A percentile compares a stretch with the other conserved stretches of the same genome.
phyloP scores from a whole-genome alignment of 352 stramenopile species.

The Phytophthora pseudosyringae region DNA sequence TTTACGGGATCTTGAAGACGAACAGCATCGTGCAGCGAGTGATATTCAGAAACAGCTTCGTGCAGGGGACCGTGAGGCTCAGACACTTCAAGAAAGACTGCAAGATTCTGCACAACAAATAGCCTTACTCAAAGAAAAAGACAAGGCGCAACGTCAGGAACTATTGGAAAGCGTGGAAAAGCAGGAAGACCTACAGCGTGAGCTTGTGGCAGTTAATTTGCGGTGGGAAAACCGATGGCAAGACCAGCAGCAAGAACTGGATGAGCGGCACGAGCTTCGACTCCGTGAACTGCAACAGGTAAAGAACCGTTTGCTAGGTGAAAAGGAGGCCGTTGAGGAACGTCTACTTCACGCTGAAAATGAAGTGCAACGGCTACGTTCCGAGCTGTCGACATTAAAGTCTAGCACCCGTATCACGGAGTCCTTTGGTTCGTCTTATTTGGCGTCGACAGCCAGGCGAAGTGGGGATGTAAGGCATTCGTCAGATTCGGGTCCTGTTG shows the following conservation, averaged over 20 bases:
- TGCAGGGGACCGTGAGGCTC: slow-evolving; percentile 46
- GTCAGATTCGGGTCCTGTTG: slow-evolving; percentile 16
- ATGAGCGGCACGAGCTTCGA: slow-evolving; percentile 49
- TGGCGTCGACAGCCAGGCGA: slow-evolving; percentile 9
- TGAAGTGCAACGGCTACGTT: slow-evolving; percentile 59
- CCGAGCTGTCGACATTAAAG: slow-evolving; percentile 56
- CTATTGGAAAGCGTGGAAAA: slow-evolving; percentile 58
- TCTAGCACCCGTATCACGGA: slow-evolving; percentile 52
- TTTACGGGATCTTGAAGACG: slow-evolving; percentile 64
- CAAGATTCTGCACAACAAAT: slow-evolving; percentile 54
- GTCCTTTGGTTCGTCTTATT: slow-evolving; percentile 51
- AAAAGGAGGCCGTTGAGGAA: slow-evolving; percentile 71
- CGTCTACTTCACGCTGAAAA: slow-evolving; percentile 65
- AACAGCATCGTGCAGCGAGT: slow-evolving; percentile 44
- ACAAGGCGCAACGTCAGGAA: slow-evolving; percentile 65
- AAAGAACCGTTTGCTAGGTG: slow-evolving; percentile 56
- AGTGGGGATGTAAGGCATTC: slow-evolving; percentile 24
- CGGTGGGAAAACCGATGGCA: slow-evolving; percentile 75
- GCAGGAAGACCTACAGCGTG: slow-evolving; percentile 66
- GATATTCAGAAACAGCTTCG: slow-evolving; percentile 69
- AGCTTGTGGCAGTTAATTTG: slow-evolving; percentile 70
- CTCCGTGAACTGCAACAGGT: slow-evolving; percentile 61
- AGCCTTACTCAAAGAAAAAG: slow-evolving; percentile 64
- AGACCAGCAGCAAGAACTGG: slow-evolving; percentile 65
- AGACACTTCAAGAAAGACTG: slow-evolving; percentile 55